Evolutionary conservation across 2,329 filamentous ascomycete species (phyloP), one percentile per base, ranked within the genome.

Genomic region (Coniochaeta prunicola): DNA sequence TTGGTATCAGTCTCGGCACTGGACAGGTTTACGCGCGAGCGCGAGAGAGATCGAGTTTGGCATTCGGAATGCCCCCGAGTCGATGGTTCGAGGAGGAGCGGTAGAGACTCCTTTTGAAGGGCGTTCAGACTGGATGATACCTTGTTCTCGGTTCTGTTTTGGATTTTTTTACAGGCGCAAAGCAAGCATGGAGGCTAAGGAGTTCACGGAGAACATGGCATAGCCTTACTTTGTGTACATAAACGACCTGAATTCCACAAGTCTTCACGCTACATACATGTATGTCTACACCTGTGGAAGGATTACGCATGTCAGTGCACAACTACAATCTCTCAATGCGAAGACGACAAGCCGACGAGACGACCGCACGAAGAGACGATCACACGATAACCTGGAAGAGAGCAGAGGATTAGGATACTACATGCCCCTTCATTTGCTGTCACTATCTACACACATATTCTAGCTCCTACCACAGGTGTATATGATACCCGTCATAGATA

Each of bases 51-150:
- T 21, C n/a, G 40, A 12, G 21, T 45, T 9, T 21, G 40, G 40
- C 9, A 17, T n/a, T 28, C 45, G n/a, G 45, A 50, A 12, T 12
- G 45, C 45, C 4, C 3, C 12, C 26, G 45, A 30, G 24, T 13
- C 2, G 5, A 26, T 26, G 21, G 19, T 2, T 45, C 13, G 17
- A 26, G 45, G n/a, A 28, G 26, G 24, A 17, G 21, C 4, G 45
- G 21, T n/a, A 17, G 8, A 50, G 45, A 21, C 45, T 50, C n/a
- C 19, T 50, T 17, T 30, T 21, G 30, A 9, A 30, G 7, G 45
- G 45, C 45, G 45, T 50, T 50, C 45, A 50, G 45, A 50, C 45
- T 50, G 45, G 45, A 28, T 28, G 45, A 50, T 50, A 50, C 45
- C 45, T 50, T 17, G 21, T 28, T 50, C 21, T 7, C 26, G 45